phyloP scores from a whole-genome alignment of 306 rosid genomes.

The Castanea mollissima region DNA sequence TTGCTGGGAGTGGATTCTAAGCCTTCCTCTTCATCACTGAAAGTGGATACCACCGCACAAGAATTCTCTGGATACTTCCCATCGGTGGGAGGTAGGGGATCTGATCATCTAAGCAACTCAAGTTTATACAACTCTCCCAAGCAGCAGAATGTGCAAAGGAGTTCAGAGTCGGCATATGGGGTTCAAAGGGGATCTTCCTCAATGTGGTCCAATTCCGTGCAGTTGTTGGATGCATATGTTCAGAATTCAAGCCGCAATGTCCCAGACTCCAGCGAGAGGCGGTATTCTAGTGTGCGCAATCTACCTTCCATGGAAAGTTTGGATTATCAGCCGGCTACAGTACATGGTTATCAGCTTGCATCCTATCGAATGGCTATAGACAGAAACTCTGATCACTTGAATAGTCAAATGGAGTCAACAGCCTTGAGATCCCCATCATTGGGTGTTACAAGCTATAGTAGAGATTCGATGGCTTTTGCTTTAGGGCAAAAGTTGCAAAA shows the following conservation, averaged over 20 bases:
- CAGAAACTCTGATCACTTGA: conserved; percentile 47
- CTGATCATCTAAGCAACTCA: conserved; percentile 39
- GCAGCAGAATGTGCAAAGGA: conserved; percentile 53
- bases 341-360: conserved; percentile 70
- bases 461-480: conserved; percentile 58
- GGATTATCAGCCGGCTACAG: conserved; percentile 82
- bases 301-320: conserved; percentile 54
- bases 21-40: conserved; percentile 39
- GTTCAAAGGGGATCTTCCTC: conserved; percentile 58
- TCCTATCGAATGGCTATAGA: conserved; percentile 57
- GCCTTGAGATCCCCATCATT: conserved; percentile 44
- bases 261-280: conserved; percentile 60
- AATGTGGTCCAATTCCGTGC: conserved; percentile 49
- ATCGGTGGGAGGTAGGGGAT: conserved; percentile 49
- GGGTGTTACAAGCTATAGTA: conserved; percentile 53
- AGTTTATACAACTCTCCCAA: conserved; percentile 58
- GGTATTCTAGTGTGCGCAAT: conserved; percentile 63
- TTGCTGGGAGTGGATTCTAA: conserved; percentile 56
- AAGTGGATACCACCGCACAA: conserved; percentile 48
- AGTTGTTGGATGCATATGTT: conserved; percentile 46
- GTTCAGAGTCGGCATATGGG: conserved; percentile 50
- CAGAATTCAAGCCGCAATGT: conserved; percentile 44
- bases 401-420: conserved; percentile 45
- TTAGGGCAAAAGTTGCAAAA: conserved; percentile 63
- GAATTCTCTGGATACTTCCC: conserved; percentile 43